Base-by-base conservation (phyloP, 2,329 filamentous ascomycete species). In the Ophiocordyceps unilateralis region DNA sequence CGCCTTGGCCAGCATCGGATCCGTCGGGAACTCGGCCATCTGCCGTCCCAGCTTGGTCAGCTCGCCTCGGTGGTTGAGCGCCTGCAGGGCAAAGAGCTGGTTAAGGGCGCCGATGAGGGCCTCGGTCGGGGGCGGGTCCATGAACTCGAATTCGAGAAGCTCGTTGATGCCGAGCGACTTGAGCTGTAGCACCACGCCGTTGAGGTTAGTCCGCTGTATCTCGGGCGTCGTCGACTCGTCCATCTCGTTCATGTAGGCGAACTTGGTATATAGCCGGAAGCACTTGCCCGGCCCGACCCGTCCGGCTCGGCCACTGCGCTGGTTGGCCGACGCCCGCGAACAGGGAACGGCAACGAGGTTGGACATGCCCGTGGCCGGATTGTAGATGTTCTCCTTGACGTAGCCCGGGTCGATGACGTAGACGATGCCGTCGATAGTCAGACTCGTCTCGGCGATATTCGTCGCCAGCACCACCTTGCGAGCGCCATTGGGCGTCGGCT, bases 371-470 rank as follows among this genome's bases (percentile, higher is more conserved):
- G 85, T 93, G 1, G 82, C 77, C 0, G 88, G 82, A 48, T 94
- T 93, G 64, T 89, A 96, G 1, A 88, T 75, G 51, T 94, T 94
- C 56, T 96, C 86, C 59, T 98, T 98, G 48, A 91, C 86, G 49
- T 93, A 93, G 1, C 91, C 91, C 0, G 84, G 84, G 52, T 98
- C 91, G 46, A 96, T 93, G 30, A 96, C 91, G 57, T 93, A 95
- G 9, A 89, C 83, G 46, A 96, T 93, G 15, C 88, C 89, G 57
- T 96, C 88, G 45, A 98, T 94, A 0, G 91, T 98, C 55, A 98
- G 65, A 67, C 79, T 87, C 0, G 91, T 98, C 60, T 98, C 91
- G 2, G 91, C 91, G 59, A 98, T 96, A 56, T 98, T 98, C 2
- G 91, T 96, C 0, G 89, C 87, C 32, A 96, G 65, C 0, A 98